Percentiles rank a stretch among this genome's conserved stretches.
Conservation (phyloP, 2,329 filamentous ascomycete species). For the Ophiocordyceps sinensis region DNA sequence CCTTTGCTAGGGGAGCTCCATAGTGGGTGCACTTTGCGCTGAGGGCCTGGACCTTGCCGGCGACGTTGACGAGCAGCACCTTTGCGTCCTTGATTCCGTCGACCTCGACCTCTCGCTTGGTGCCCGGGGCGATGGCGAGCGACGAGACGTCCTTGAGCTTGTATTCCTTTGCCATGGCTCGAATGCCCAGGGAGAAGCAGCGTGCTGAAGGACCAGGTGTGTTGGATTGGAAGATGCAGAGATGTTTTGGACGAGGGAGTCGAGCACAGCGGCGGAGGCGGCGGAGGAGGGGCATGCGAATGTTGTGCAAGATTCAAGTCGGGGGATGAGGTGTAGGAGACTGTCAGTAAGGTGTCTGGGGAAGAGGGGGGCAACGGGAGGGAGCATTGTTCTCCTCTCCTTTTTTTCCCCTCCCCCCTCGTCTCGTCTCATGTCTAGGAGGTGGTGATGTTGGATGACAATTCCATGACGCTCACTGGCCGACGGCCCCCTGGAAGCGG, state of each 20-base stretch:
- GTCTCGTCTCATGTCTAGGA: not conserved
- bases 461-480: slow-evolving; percentile 8
- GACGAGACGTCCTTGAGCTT: slow-evolving; percentile 65
- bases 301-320: no score
- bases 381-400: no score
- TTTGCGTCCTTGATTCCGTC: slow-evolving; percentile 80
- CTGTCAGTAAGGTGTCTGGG: no score
- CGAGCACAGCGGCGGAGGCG: not conserved
- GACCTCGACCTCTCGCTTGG: slow-evolving; percentile 81
- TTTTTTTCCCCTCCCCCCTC: not conserved
- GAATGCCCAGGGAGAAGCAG: slow-evolving; percentile 11
- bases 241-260: not conserved
- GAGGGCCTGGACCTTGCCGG: slow-evolving; percentile 62
- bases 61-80: slow-evolving; percentile 69
- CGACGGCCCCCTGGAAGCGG: not conserved
- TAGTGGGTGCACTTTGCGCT: slow-evolving; percentile 84
- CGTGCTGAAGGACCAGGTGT: not conserved
- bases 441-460: slow-evolving; percentile 5
- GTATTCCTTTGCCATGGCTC: slow-evolving; percentile 41
- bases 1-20: slow-evolving; percentile 76
- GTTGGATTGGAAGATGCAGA: not conserved
- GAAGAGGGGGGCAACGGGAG: no score
- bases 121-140: slow-evolving; percentile 59
- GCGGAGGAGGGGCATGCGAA: no score
- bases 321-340: no score